Evolutionary conservation across 129 eudicot genomes (phyloP).

Genomic region (Apium graveolens): DNA sequence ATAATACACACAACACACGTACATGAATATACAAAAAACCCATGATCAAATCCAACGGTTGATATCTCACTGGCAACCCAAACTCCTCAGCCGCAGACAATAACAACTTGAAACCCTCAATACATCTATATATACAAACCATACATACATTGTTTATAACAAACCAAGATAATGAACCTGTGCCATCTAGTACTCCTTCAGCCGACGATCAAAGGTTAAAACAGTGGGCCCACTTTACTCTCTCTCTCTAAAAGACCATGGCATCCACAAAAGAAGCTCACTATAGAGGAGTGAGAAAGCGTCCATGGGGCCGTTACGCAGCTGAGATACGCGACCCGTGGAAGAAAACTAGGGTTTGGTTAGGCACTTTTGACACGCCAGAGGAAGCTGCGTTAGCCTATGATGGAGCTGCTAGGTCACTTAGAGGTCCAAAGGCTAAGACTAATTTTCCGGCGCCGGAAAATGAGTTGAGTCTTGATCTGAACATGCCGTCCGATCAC

Average conservation of each 20-base stretch:
- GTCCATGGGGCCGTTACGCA: constrained; percentile 17
- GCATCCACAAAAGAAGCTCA: neutral
- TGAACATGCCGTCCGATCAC: neutral
- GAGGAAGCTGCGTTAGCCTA: constrained; percentile 15
- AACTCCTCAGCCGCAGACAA: constrained; percentile 3
- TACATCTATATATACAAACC: neutral
- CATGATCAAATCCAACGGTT: constrained; percentile 1
- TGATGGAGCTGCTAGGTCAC: constrained; percentile 9
- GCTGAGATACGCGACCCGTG: constrained; percentile 15
- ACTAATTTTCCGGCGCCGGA: constrained; percentile 10
- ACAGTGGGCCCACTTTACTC: neutral
- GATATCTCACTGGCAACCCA: neutral
- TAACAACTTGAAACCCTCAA: neutral
- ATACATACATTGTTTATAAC: neutral
- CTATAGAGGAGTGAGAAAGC: constrained; percentile 12
- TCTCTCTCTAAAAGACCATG: constrained; percentile 4
- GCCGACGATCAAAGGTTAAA: neutral
- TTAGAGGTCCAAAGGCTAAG: neutral
- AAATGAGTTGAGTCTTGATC: neutral
- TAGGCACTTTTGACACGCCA: constrained; percentile 14
- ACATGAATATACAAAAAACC: neutral
- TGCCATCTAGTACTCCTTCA: neutral
- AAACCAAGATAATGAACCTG: neutral
- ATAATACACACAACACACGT: neutral
- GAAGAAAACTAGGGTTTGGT: constrained; percentile 8